Evolutionary conservation across 176 grass and related monocot genomes (phyloP).

Genomic region (Saccharum spontaneum): DNA sequence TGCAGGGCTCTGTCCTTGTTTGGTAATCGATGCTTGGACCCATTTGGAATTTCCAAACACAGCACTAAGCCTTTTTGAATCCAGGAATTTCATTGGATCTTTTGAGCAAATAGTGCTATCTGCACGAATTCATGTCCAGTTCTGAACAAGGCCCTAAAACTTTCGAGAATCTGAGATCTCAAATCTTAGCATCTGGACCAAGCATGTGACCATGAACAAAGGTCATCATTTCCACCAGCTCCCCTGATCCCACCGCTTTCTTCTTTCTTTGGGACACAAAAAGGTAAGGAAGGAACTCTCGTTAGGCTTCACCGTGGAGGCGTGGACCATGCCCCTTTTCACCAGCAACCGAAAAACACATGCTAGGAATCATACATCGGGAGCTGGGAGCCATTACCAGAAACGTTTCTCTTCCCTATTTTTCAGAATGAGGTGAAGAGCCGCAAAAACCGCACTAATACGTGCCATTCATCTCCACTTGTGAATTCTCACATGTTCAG

Average conservation of each 20-base stretch:
- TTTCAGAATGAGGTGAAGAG: background rate
- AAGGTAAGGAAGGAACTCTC: background rate
- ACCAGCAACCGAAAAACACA: background rate
- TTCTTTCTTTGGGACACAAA: background rate
- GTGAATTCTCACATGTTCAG: constrained; percentile 2
- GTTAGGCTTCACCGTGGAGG: background rate
- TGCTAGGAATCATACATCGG: background rate
- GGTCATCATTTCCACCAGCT: background rate
- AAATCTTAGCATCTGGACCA: background rate
- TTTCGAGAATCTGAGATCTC: background rate
- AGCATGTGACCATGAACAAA: background rate
- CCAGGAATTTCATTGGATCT: too few species aligned
- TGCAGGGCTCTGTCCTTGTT: too few species aligned
- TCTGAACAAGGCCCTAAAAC: too few species aligned
- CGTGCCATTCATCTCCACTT: background rate
- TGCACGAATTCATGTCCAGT: background rate
- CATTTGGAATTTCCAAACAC: background rate
- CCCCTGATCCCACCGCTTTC: background rate
- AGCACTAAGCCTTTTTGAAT: background rate
- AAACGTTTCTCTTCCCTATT: background rate
- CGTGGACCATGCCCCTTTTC: background rate
- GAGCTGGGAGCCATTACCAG: background rate
- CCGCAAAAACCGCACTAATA: background rate
- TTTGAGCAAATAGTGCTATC: background rate
- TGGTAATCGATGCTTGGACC: too few species aligned